Evolutionary conservation across 140 eudicot species (phyloP), one percentile per base, ranked within the genome.

Genomic region (Senecio squalidus): DNA sequence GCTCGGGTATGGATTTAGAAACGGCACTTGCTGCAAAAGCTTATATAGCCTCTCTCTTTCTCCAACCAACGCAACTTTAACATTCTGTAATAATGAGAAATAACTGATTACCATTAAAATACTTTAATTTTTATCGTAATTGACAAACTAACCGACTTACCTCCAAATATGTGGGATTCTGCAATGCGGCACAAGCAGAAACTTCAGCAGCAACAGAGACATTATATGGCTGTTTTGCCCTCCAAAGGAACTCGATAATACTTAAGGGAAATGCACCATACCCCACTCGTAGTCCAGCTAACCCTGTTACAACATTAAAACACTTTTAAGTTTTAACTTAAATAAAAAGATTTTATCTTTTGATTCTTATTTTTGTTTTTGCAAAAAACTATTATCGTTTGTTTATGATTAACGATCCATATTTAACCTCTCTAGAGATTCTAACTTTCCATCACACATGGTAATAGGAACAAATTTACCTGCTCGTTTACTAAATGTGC

Each of bases 191-290:
- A 66, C 98, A 87, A n/a, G 99, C 99, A 55, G 99, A 77, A 60
- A 92, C 63, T 84, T 92, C 99, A 52, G 99, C 99, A 59, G 98
- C 98, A 79, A 92, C 96, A 67, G 96, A 87, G 29, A 92, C 99
- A 29, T 92, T 92, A 78, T 92, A 92, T 24, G 99, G 99, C 64
- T 92, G 99, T 64, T 92, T 92, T 41, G 98, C 96, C 75, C 98
- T 82, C 98, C 98, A 92, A 5, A 92, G 61, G 44, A 72, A 92
- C 62, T 84, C 85, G 30, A 92, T 92, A 51, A 87, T 84, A 71
- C 99, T 92, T 62, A 74, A 66, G 9, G 99, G 96, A 78, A 92
- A 92, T 62, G 99, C 96, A 68, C 99, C 99, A 64, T 92, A 92
- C 36, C 99, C 99, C 67, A 92, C 84, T 28, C 98, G 76, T 58